Evolutionary conservation across 1,284 basidiomycete genomes (phyloP).

Genomic region (Tilletia caries): DNA sequence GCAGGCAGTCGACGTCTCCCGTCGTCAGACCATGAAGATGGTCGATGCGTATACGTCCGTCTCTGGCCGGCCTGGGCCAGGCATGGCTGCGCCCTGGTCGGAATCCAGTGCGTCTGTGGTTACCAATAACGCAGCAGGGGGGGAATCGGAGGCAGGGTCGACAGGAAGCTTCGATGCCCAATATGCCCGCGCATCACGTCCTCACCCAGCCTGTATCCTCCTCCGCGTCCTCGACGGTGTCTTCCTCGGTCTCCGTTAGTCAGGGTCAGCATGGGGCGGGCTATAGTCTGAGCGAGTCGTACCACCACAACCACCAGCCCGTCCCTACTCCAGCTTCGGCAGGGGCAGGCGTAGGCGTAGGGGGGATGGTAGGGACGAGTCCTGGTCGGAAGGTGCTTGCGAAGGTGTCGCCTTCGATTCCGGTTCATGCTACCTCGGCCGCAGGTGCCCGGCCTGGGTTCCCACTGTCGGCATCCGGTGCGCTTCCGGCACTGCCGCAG

Average conservation of each 20-base stretch:
- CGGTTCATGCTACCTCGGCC: not conserved
- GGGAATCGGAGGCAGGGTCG: not conserved
- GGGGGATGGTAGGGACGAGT: not conserved
- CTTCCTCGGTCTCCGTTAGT: not conserved
- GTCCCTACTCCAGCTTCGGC: too few species aligned
- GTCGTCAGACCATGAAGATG: constrained; percentile 11
- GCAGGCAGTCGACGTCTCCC: constrained; percentile 4
- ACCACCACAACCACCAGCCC: not conserved
- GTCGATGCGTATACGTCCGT: not conserved
- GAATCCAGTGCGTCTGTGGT: not conserved
- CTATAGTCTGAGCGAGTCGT: constrained; percentile 7
- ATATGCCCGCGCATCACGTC: not conserved
- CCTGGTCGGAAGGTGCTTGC: not conserved
- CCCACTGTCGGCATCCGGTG: constrained; percentile 13
- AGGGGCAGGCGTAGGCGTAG: too few species aligned
- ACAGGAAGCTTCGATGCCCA: not conserved
- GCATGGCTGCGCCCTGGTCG: not conserved
- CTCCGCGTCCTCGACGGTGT: not conserved
- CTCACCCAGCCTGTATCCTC: not conserved
- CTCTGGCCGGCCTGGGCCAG: not conserved
- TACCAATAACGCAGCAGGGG: not conserved
- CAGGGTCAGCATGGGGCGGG: constrained; percentile 3
- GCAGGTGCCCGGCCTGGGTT: constrained; percentile 23
- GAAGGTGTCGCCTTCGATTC: not conserved
- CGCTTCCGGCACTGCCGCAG: not conserved